Evolutionary conservation across 768 basidiomycete genomes (phyloP).

Genomic region (Psilocybe cyanescens): DNA sequence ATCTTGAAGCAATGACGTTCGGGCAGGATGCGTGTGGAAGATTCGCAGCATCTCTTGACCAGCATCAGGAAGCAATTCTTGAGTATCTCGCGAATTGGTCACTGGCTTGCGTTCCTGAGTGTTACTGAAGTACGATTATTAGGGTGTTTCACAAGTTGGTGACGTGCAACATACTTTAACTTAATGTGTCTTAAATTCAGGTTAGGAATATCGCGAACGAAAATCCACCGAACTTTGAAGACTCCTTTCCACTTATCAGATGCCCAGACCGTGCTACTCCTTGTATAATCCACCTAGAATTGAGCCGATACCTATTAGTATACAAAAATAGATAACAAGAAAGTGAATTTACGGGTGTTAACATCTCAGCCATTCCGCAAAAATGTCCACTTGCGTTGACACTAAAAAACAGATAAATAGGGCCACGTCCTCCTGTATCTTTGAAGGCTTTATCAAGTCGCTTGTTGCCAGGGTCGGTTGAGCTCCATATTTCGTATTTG

Average conservation of each 20-base stretch:
- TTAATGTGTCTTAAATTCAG: conserved; percentile 88
- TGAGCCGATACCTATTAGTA: neutral
- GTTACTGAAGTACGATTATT: conserved; percentile 58
- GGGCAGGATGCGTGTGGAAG: conserved; percentile 90
- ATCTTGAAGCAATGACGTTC: conserved; percentile 93
- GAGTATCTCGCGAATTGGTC: conserved; percentile 97
- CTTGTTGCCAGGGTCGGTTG: conserved; percentile 96
- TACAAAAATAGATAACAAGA: neutral
- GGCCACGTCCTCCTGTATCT: conserved; percentile 88
- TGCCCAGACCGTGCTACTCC: conserved; percentile 97
- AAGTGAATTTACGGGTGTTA: conserved; percentile 71
- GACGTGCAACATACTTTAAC: conserved; percentile 58
- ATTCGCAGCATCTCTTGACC: conserved; percentile 97
- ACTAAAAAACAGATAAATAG: conserved; percentile 98
- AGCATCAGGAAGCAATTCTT: conserved; percentile 94
- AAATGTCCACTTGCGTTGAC: conserved; percentile 98
- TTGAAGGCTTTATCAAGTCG: conserved; percentile 97
- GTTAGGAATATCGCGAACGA: conserved; percentile 94
- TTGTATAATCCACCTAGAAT: conserved; percentile 83
- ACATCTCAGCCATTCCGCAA: conserved; percentile 98
- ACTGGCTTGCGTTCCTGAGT: conserved; percentile 98
- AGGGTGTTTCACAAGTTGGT: conserved; percentile 2
- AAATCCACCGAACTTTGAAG: conserved; percentile 98
- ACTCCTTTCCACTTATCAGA: conserved; percentile 99
- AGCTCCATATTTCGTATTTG: conserved; percentile 98